Evolutionary conservation across 164 flowering plant species (phyloP), one percentile per base, ranked within the genome.

Genomic region (Aristolochia contorta): DNA sequence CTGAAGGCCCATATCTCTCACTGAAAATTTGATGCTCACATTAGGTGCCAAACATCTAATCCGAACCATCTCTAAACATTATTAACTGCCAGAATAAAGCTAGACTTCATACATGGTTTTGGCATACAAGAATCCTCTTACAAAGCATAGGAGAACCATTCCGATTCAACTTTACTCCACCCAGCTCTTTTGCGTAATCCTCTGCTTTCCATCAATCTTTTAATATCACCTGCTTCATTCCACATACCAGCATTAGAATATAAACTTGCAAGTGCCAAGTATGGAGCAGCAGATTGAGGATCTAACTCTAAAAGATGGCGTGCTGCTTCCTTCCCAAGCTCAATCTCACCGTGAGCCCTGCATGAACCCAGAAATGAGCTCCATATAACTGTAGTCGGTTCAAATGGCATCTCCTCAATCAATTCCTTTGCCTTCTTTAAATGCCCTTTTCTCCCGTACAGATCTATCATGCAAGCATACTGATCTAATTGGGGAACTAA

Each of bases 381-480:
- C 82, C 73, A 75, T 57, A 78, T 75, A 14, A 77, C 75, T 49
- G 61, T 61, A 69, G 77, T 74, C 21, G 84, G 77, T 20, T 69
- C 65, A 13, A 48, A 71, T 12, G 81, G 82, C 79, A 80, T 82
- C 54, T 66, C 68, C 54, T 69, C 75, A 72, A 82, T 77, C 68
- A 79, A 50, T 60, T 72, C 67, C 66, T 73, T 78, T 23, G 81
- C 83, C 60, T 78, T 74, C 21, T 45, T 75, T 51, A 82, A 48
- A 43, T 61, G 72, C 59, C 87, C 81, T 56, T 62, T 69, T 53
- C 79, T 67, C 8, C 80, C 79, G 70, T 75, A 72, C 30, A 80
- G 82, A 61, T 80, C 84, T 43, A 78, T 57, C 69, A 82, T 59
- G 71, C 79, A 75, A 5, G 82, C 80, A 51, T 76, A 80, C 37